Percentiles rank a stretch among this genome's conserved stretches.
phyloP scores from a whole-genome alignment of 163 green algal genomes.

The Chlorella variabilis region DNA sequence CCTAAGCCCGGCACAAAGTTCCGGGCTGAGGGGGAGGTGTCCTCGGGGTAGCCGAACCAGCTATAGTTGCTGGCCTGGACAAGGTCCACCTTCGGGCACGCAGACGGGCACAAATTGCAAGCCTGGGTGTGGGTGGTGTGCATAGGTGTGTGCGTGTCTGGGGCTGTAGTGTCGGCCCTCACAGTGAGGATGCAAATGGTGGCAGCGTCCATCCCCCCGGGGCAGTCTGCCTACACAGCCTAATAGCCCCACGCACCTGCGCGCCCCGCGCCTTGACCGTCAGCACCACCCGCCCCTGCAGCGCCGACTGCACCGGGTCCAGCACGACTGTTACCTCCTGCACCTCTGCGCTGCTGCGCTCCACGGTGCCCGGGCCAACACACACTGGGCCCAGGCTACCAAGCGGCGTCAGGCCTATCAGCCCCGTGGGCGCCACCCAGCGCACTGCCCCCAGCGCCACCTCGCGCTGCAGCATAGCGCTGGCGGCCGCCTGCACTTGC shows the following conservation, averaged over 20 bases:
- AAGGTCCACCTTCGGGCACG: constrained; percentile 51
- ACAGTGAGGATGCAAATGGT: too few species aligned
- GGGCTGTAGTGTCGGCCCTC: too few species aligned
- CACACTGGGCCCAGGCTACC: constrained; percentile 58
- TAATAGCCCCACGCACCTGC: too few species aligned
- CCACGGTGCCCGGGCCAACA: constrained; percentile 70
- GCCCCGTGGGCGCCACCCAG: constrained; percentile 64
- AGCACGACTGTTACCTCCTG: constrained; percentile 64
- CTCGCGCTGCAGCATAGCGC: constrained; percentile 41
- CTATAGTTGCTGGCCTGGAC: constrained; percentile 86
- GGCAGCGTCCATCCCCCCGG: too few species aligned
- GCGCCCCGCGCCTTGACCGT: constrained; percentile 45
- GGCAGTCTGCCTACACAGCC: too few species aligned
- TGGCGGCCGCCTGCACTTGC: background rate
- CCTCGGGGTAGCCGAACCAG: constrained; percentile 92
- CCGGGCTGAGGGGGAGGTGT: constrained; percentile 75
- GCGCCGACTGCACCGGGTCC: constrained; percentile 66
- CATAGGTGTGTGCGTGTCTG: too few species aligned
- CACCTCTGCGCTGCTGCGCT: constrained; percentile 62
- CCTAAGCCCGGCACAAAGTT: constrained; percentile 73
- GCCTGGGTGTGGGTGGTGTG: too few species aligned
- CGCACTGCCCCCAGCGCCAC: constrained; percentile 63
- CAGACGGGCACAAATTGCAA: background rate
- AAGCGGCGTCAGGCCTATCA: constrained; percentile 65
- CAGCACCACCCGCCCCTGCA: constrained; percentile 74